Conservation (phyloP, 2,329 filamentous ascomycete species). For the Colletotrichum orbiculare region DNA sequence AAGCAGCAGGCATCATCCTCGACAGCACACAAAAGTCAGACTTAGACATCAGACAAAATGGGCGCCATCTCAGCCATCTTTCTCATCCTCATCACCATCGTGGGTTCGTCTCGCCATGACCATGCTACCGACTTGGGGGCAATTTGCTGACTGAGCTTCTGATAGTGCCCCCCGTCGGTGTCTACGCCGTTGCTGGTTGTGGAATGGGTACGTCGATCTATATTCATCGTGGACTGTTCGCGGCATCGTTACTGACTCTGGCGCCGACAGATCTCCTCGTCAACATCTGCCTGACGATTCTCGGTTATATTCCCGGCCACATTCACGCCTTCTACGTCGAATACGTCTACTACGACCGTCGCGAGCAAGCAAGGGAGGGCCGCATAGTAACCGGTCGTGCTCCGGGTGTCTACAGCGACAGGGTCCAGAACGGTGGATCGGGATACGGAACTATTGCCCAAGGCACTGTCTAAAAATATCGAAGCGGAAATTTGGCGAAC, state of each 20-base stretch:
- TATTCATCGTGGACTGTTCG: neutral
- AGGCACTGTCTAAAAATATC: conserved; percentile 11
- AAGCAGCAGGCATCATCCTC: conserved; percentile 30
- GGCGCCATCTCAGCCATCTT: conserved; percentile 60
- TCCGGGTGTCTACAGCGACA: conserved; percentile 77
- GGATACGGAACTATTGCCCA: conserved; percentile 65
- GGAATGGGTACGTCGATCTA: conserved; percentile 58
- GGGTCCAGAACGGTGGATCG: conserved; percentile 74
- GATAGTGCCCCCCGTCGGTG: conserved; percentile 73
- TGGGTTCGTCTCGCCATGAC: conserved; percentile 53
- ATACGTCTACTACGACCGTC: conserved; percentile 84
- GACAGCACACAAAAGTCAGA: neutral
- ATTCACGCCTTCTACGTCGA: conserved; percentile 85
- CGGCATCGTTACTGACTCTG: conserved; percentile 6
- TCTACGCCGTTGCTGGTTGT: conserved; percentile 73
- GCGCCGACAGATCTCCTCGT: conserved; percentile 66
- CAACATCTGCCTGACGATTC: conserved; percentile 74
- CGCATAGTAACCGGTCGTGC: conserved; percentile 64
- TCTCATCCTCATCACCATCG: conserved; percentile 62
- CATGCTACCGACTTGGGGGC: too few relatives aligned
- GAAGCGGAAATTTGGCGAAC: neutral
- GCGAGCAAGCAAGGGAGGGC: conserved; percentile 70
- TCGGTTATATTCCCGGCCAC: conserved; percentile 81
- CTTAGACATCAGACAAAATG: conserved; percentile 52
- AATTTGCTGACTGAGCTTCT: conserved; percentile 38